A percentile compares a stretch with the other conserved stretches of the same genome.
phyloP scores from a whole-genome alignment of 768 basidiomycete species.

The Lentinula raphanica region DNA sequence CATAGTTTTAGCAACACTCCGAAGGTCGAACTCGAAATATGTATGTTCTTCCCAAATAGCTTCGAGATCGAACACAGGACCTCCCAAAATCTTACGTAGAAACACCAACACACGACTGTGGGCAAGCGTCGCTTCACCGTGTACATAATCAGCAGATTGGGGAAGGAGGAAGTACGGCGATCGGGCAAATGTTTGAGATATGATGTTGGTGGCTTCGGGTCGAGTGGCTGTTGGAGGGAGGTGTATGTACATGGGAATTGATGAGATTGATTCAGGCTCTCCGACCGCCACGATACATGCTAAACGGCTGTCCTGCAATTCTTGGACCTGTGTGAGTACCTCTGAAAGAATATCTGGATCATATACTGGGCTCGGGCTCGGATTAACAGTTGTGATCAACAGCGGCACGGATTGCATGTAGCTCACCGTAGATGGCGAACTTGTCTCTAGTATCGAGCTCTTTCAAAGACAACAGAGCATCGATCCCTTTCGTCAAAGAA shows the following conservation, averaged over 20 bases:
- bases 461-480: slow-evolving; percentile 29
- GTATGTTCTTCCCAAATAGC: slow-evolving; percentile 60
- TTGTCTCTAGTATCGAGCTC: slow-evolving; percentile 38
- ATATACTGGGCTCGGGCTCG: slow-evolving; percentile 23
- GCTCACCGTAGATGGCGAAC: slow-evolving; percentile 39
- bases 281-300: slow-evolving; percentile 36
- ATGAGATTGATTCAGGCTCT: slow-evolving; percentile 15
- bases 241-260: slow-evolving; percentile 34
- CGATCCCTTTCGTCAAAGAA: slow-evolving; percentile 26
- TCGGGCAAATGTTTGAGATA: slow-evolving; percentile 24
- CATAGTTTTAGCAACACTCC: slow-evolving; percentile 52
- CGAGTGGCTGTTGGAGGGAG: slow-evolving; percentile 13
- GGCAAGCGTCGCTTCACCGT: slow-evolving; percentile 36
- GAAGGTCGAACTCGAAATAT: slow-evolving; percentile 45
- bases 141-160: slow-evolving; percentile 32
- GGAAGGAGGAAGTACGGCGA: slow-evolving; percentile 42
- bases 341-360: slow-evolving; percentile 23
- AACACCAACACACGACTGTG: slow-evolving; percentile 44
- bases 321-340: slow-evolving; percentile 22
- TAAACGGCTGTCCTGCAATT: slow-evolving; percentile 23
- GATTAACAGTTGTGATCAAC: background rate
- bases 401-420: background rate
- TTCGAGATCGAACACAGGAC: slow-evolving; percentile 52
- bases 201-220: slow-evolving; percentile 18
- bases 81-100: slow-evolving; percentile 38